Base-by-base conservation (phyloP, 2,329 filamentous ascomycete genomes). In the Zymoseptoria passerinii region DNA sequence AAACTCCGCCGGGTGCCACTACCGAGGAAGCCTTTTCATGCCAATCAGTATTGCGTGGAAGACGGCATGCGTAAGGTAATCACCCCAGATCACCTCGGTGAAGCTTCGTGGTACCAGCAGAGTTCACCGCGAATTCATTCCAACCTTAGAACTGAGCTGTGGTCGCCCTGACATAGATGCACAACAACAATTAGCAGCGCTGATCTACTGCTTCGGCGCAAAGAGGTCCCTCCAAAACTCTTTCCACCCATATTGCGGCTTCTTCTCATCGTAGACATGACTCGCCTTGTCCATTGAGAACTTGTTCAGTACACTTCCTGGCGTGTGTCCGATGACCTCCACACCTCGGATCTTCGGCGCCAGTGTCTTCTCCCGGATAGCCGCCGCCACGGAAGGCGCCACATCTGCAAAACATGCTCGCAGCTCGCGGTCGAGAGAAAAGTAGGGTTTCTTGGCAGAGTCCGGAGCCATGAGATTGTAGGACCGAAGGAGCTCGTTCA, bases 401-500 rank as follows among this genome's bases (percentile, higher is more conserved):
- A 95, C 86, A 60, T 96, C 92, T 0, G 90, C 88, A 69, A 86
- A 97, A 71, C 92, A 96, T 2, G 83, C 79, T 28, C 80, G 81
- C 16, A 97, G 79, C 74, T 99, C 94, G 53, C 92, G 84, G 50
- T 91, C 83, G 7, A 97, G 82, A 1, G 81, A 86, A 69, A 90
- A 91, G 73, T 97, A 97, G 0, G 92, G 90, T 73, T 96, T 96
- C 75, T 94, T 95, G 2, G 92, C 92, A 1, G 96, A 80, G 56
- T 90, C 87, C 0, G 94, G 94, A 0, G 94, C 92, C 85, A 95
- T 92, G 2, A 97, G 82, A 67, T 97, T 97, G 77, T 99, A 99
- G 13, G 89, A 89, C 27, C 94, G 83, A 7, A 90, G 87, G 53
- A 95, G 79, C 28, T 76, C 74, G 73, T 97, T 97, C 57, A 97